Percentiles rank a stretch among this genome's conserved stretches.
Evolutionary conservation across 139 green algal species (phyloP).

Genomic region (Eudorina sp.): DNA sequence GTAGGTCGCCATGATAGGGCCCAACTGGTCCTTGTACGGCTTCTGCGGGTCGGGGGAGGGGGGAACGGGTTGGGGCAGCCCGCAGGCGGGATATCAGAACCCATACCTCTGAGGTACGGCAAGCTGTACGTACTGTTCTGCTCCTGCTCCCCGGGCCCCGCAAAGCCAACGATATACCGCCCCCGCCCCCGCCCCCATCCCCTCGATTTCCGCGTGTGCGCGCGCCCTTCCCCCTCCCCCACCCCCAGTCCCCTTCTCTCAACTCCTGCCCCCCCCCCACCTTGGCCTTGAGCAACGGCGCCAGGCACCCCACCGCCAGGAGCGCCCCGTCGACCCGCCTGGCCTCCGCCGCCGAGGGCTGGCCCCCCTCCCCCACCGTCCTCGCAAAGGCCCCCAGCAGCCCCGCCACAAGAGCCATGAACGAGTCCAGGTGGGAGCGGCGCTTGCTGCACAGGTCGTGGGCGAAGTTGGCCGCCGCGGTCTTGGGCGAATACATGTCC

Average conservation of each 20-base stretch:
- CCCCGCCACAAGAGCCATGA: slow-evolving; percentile 70
- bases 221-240: no score
- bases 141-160: no score
- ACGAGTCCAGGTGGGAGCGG: slow-evolving; percentile 73
- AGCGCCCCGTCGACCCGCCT: slow-evolving; percentile 93
- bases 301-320: slow-evolving; percentile 87
- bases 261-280: slow-evolving; percentile 40
- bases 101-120: no score
- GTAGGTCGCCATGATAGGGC: slow-evolving; percentile 86
- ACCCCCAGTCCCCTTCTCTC: no score
- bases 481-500: slow-evolving; percentile 95
- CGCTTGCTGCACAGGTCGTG: slow-evolving; percentile 82
- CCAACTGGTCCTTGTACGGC: slow-evolving; percentile 89
- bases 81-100: no score
- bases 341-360: slow-evolving; percentile 54
- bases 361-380: slow-evolving; percentile 61
- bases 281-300: slow-evolving; percentile 85
- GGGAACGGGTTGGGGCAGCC: background rate
- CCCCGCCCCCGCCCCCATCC: no score
- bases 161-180: no score
- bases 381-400: slow-evolving; percentile 52
- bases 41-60: slow-evolving; percentile 57
- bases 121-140: no score
- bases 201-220: no score
- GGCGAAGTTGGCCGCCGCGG: slow-evolving; percentile 92